These are phyloP conservation scores for Penicillium coprophilum DNA, from an alignment of 495 filamentous ascomycete species.

Conservation along the genomic window DNA sequence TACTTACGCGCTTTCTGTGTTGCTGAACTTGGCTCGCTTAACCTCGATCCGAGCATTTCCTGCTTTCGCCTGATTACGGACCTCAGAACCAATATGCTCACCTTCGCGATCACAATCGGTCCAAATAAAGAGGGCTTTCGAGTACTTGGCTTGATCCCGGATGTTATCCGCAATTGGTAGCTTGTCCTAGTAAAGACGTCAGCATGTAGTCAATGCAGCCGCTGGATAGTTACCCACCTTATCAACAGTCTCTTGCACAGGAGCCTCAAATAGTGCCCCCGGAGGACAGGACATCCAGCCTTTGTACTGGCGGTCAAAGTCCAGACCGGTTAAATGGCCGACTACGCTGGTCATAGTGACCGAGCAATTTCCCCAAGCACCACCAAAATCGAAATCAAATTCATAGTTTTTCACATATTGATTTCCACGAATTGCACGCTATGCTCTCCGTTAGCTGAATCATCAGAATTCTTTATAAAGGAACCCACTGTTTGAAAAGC, in stretches of 20 bases:
- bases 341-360: slow-evolving; percentile 92
- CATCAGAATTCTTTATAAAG: slow-evolving; percentile 17
- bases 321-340: slow-evolving; percentile 74
- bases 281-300: slow-evolving; percentile 82
- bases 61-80: slow-evolving; percentile 73
- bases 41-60: slow-evolving; percentile 74
- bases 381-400: slow-evolving; percentile 83
- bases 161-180: slow-evolving; percentile 83
- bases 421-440: slow-evolving; percentile 61
- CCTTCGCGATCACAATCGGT: slow-evolving; percentile 98
- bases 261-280: slow-evolving; percentile 76
- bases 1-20: slow-evolving; percentile 85
- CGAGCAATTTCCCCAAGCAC: slow-evolving; percentile 73
- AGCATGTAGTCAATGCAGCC: slow-evolving; percentile 10
- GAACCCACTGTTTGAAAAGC: slow-evolving; percentile 63
- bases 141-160: slow-evolving; percentile 65
- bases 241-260: slow-evolving; percentile 63
- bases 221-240: slow-evolving; percentile 46
- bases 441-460: slow-evolving; percentile 28
- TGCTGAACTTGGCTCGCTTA: slow-evolving; percentile 88
- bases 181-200: slow-evolving; percentile 59
- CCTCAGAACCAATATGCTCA: slow-evolving; percentile 93
- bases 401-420: slow-evolving; percentile 90
- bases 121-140: slow-evolving; percentile 85
- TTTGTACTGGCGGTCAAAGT: slow-evolving; percentile 69